Conservation (phyloP, 352 stramenopile genomes). For the Phytopythium cucurbitacearum region DNA sequence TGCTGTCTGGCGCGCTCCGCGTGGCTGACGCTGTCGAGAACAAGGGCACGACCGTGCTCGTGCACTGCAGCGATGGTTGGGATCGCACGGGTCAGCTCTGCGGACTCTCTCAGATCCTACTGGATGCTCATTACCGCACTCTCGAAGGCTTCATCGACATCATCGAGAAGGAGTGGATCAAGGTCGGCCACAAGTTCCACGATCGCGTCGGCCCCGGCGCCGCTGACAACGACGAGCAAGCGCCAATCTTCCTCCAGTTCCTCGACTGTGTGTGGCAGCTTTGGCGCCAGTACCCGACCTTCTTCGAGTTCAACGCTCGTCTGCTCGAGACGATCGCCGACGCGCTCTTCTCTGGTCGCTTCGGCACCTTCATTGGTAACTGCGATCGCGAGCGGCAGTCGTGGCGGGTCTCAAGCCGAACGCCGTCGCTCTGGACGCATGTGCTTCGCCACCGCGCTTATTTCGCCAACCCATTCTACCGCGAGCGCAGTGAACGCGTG, state of each 20-base stretch:
- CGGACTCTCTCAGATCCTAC: slow-evolving; percentile 80
- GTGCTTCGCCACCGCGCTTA: slow-evolving; percentile 36
- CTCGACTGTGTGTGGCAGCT: slow-evolving; percentile 89
- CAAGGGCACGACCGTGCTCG: slow-evolving; percentile 71
- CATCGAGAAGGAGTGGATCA: slow-evolving; percentile 85
- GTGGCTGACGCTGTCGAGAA: slow-evolving; percentile 67
- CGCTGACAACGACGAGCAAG: slow-evolving; percentile 75
- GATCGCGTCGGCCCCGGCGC: slow-evolving; percentile 72
- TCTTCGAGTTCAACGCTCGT: slow-evolving; percentile 81
- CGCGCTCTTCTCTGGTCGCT: slow-evolving; percentile 65
- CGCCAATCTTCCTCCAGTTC: slow-evolving; percentile 89
- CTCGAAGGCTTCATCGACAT: slow-evolving; percentile 76
- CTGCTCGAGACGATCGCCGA: slow-evolving; percentile 74
- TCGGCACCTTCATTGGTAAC: slow-evolving; percentile 87
- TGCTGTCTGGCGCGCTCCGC: slow-evolving; percentile 61
- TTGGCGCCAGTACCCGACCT: slow-evolving; percentile 67
- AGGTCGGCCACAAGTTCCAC: slow-evolving; percentile 87
- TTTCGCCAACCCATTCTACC: slow-evolving; percentile 77
- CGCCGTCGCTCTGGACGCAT: slow-evolving; percentile 65
- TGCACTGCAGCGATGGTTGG: slow-evolving; percentile 92
- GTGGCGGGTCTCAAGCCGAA: slow-evolving; percentile 49
- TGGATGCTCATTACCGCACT: slow-evolving; percentile 87
- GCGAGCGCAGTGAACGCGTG: slow-evolving; percentile 32
- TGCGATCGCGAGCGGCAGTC: slow-evolving; percentile 68
- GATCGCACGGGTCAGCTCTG: slow-evolving; percentile 88